Evolutionary conservation across 345 rosid genomes (phyloP).

Genomic region (Linum trigynum): DNA sequence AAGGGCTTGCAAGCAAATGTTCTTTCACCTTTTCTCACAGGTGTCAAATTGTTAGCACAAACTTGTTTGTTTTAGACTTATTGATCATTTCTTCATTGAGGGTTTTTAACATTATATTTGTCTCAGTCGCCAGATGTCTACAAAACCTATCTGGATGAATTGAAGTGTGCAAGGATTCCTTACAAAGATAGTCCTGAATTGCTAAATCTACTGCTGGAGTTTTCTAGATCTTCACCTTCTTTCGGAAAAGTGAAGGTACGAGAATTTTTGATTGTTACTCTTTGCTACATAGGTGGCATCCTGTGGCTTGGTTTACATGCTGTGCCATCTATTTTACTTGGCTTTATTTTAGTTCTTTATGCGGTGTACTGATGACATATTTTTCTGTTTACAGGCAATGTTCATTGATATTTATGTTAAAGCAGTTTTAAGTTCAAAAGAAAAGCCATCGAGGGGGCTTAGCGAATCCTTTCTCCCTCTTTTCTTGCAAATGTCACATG

Average conservation of each 20-base stretch:
- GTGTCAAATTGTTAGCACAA: slow-evolving; percentile 22
- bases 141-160: slow-evolving; percentile 49
- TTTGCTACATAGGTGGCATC: neutral
- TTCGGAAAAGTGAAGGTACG: slow-evolving; percentile 64
- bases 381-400: slow-evolving; percentile 44
- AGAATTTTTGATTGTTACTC: slow-evolving; percentile 5
- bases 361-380: slow-evolving; percentile 3
- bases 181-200: slow-evolving; percentile 66
- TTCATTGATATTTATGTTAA: slow-evolving; percentile 73
- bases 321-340: slow-evolving; percentile 5
- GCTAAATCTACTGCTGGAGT: slow-evolving; percentile 58
- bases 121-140: slow-evolving; percentile 58
- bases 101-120: slow-evolving; percentile 13
- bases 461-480: slow-evolving; percentile 61
- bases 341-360: slow-evolving; percentile 2
- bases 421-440: slow-evolving; percentile 72
- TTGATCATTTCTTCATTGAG: neutral
- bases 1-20: slow-evolving; percentile 57
- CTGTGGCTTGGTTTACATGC: neutral
- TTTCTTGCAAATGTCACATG: slow-evolving; percentile 49
- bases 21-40: slow-evolving; percentile 77
- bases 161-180: slow-evolving; percentile 57
- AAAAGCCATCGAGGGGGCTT: slow-evolving; percentile 50
- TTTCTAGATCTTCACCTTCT: slow-evolving; percentile 39
- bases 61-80: slow-evolving; percentile 2